Evolutionary conservation across 164 flowering plant species (phyloP).

Genomic region (Stephania cephalantha): DNA sequence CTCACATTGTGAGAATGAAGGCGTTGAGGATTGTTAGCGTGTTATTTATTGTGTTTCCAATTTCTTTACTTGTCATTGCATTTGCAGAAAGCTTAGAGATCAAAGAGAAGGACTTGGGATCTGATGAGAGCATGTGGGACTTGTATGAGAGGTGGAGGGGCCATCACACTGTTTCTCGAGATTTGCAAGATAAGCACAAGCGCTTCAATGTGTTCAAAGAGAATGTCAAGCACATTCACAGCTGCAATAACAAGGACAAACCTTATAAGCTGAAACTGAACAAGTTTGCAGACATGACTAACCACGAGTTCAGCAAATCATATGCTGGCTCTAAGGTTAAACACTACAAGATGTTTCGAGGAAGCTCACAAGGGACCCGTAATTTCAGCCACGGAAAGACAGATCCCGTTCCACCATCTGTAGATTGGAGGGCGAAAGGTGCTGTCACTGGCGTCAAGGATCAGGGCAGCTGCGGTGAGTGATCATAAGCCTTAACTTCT

Average conservation of each 20-base stretch:
- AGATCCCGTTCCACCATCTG: constrained; percentile 30
- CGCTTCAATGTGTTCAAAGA: constrained; percentile 64
- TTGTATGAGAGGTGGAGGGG: constrained; percentile 65
- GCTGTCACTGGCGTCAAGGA: constrained; percentile 63
- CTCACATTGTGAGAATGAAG: constrained; percentile 3
- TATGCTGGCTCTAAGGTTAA: constrained; percentile 49
- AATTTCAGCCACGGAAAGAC: constrained; percentile 52
- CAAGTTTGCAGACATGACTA: constrained; percentile 67
- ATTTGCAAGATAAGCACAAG: constrained; percentile 44
- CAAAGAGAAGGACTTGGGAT: constrained; percentile 44
- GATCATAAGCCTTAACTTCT: background rate
- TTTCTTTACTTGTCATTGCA: constrained; percentile 24
- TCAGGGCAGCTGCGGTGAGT: constrained; percentile 76
- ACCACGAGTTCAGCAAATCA: constrained; percentile 45
- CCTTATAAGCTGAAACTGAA: constrained; percentile 58
- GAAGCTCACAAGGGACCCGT: constrained; percentile 23
- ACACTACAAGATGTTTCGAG: constrained; percentile 54
- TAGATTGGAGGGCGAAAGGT: constrained; percentile 78
- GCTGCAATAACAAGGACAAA: constrained; percentile 40
- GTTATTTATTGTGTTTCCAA: constrained; percentile 21
- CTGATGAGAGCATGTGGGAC: constrained; percentile 49
- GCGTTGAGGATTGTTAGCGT: constrained; percentile 21
- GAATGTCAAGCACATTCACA: constrained; percentile 41
- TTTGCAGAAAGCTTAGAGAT: constrained; percentile 34
- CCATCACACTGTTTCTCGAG: constrained; percentile 44